These are phyloP conservation scores for Septoria linicola DNA, from an alignment of 2,329 filamentous ascomycete species.

Conservation along the genomic window DNA sequence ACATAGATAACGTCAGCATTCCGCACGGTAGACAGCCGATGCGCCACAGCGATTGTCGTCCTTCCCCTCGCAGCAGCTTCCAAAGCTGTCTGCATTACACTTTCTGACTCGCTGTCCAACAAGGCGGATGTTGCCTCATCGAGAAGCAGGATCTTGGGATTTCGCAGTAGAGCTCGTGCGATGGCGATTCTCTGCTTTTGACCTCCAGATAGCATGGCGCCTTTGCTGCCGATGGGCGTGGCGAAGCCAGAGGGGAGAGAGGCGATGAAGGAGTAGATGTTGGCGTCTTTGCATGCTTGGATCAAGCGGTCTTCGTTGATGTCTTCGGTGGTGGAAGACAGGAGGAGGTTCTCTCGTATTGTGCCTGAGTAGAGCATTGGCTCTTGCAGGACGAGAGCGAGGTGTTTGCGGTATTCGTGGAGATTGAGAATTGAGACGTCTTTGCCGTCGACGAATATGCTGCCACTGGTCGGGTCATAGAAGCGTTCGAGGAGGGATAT, in stretches of 20 bases:
- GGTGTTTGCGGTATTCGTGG: constrained; percentile 41
- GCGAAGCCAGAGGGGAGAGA: constrained; percentile 53
- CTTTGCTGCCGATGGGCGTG: constrained; percentile 51
- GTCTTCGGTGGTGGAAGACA: constrained; percentile 42
- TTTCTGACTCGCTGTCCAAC: constrained; percentile 65
- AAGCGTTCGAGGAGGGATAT: constrained; percentile 50
- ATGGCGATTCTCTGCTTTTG: constrained; percentile 58
- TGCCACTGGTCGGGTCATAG: constrained; percentile 44
- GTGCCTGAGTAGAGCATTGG: constrained; percentile 49
- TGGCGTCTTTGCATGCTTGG: constrained; percentile 51
- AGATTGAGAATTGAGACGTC: constrained; percentile 52
- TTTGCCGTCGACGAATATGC: constrained; percentile 52
- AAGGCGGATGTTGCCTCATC: constrained; percentile 61
- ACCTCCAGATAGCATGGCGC: constrained; percentile 52
- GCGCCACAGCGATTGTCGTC: constrained; percentile 44
- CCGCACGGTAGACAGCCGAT: constrained; percentile 41
- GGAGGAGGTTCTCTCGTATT: constrained; percentile 42
- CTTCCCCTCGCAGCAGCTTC: constrained; percentile 48
- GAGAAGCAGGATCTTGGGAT: constrained; percentile 54
- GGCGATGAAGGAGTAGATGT: constrained; percentile 54
- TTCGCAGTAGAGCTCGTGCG: constrained; percentile 54
- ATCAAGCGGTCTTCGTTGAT: constrained; percentile 44
- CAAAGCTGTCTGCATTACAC: constrained; percentile 66
- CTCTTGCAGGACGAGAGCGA: constrained; percentile 50
- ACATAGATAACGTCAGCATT: constrained; percentile 43